These are phyloP conservation scores for Yarrowia galli DNA, from an alignment of 1,139 yeast species.

Conservation along the genomic window DNA sequence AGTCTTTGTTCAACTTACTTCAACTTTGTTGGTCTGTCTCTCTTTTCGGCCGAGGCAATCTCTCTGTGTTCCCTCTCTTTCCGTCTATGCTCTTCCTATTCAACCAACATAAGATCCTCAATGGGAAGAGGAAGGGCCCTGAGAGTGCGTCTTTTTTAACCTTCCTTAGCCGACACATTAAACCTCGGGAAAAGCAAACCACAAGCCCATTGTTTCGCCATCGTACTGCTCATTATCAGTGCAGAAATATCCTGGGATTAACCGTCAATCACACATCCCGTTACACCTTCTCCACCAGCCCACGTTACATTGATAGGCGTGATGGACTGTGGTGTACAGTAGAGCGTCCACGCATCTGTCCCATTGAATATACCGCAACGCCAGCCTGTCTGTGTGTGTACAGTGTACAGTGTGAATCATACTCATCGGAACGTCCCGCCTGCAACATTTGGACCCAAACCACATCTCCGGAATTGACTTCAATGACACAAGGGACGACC, in stretches of 20 bases:
- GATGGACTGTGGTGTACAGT: not conserved
- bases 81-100: not conserved
- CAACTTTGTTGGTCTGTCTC: slow-evolving; percentile 16
- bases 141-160: not conserved
- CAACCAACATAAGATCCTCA: not conserved
- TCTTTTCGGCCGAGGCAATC: slow-evolving; percentile 8
- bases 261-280: slow-evolving; percentile 24
- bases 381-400: not conserved
- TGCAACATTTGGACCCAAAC: slow-evolving; percentile 21
- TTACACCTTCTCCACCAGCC: slow-evolving; percentile 29
- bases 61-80: not conserved
- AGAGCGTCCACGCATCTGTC: no score
- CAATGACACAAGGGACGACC: not conserved
- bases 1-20: not conserved
- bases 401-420: not conserved
- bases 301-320: slow-evolving; percentile 18
- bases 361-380: not conserved
- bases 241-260: slow-evolving; percentile 12
- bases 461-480: not conserved
- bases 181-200: slow-evolving; percentile 6
- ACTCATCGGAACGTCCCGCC: not conserved
- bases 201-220: slow-evolving; percentile 18
- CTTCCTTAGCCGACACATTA: not conserved
- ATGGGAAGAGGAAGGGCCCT: no score
- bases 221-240: slow-evolving; percentile 8